These are phyloP conservation scores for Boletus reticuloceps DNA, from an alignment of 768 basidiomycete species.

Conservation along the genomic window DNA sequence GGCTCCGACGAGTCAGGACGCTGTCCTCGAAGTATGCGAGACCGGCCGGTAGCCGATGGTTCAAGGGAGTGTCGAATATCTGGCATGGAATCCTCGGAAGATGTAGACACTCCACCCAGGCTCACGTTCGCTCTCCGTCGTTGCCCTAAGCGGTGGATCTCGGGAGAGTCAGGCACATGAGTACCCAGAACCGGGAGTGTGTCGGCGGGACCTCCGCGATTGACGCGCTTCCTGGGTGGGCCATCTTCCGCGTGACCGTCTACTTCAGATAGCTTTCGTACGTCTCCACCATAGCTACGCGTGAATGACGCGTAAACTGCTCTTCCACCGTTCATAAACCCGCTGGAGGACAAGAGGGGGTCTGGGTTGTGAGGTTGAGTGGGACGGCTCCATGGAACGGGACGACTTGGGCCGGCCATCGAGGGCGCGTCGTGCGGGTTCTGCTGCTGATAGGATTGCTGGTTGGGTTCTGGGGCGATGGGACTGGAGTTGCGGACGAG, in stretches of 20 bases:
- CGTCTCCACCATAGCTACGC: slow-evolving; percentile 37
- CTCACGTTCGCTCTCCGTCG: slow-evolving; percentile 40
- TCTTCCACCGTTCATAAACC: slow-evolving; percentile 45
- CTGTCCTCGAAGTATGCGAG: slow-evolving; percentile 56
- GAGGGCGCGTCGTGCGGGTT: slow-evolving; percentile 42
- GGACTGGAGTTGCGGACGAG: slow-evolving; percentile 82
- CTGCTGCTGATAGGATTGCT: slow-evolving; percentile 37
- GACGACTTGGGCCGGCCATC: slow-evolving; percentile 37
- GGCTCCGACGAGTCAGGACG: slow-evolving; percentile 33
- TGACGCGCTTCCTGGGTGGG: slow-evolving; percentile 69
- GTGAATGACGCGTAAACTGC: slow-evolving; percentile 54
- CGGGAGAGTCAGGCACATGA: slow-evolving; percentile 52
- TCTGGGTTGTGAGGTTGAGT: slow-evolving; percentile 40
- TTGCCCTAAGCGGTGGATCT: slow-evolving; percentile 51
- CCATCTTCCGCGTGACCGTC: slow-evolving; percentile 49
- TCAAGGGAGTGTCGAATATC: slow-evolving; percentile 43
- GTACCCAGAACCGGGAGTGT: slow-evolving; percentile 22
- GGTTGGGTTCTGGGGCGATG: slow-evolving; percentile 37
- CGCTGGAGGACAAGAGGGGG: slow-evolving; percentile 57
- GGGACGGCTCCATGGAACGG: slow-evolving; percentile 38
- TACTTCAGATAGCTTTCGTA: slow-evolving; percentile 36
- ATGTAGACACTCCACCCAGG: slow-evolving; percentile 47
- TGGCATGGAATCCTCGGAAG: slow-evolving; percentile 69
- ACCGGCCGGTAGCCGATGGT: slow-evolving; percentile 36
- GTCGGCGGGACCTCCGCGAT: slow-evolving; percentile 47